Conservation (phyloP, 1,284 basidiomycete genomes). For the Cryptococcus sp. region DNA sequence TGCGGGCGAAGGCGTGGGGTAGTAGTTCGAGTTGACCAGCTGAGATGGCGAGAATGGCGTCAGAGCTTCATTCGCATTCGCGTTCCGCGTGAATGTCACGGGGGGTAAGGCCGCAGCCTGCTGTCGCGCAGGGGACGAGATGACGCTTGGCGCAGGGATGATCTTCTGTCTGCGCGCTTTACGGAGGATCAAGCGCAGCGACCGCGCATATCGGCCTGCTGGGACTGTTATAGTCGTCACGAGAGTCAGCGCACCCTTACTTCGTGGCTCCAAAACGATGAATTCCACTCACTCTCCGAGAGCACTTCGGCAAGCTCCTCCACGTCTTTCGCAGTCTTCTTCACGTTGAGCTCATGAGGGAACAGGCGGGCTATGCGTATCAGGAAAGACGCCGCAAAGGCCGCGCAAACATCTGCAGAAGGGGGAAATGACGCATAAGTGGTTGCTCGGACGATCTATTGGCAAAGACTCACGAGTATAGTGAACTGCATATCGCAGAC, state of each 20-base stretch:
- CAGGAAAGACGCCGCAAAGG: constrained; percentile 85
- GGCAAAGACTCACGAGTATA: constrained; percentile 56
- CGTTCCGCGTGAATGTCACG: neutral
- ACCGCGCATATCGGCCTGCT: constrained; percentile 83
- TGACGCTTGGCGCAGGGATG: constrained; percentile 52
- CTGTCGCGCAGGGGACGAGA: constrained; percentile 40
- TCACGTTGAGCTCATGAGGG: constrained; percentile 78
- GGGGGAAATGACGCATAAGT: constrained; percentile 7
- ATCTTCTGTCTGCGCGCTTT: constrained; percentile 69
- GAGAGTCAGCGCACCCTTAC: neutral
- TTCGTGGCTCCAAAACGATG: neutral
- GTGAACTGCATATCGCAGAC: constrained; percentile 72
- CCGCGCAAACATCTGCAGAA: constrained; percentile 80
- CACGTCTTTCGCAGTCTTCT: constrained; percentile 72
- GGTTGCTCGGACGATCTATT: neutral
- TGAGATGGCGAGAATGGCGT: constrained; percentile 29
- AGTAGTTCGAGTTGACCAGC: constrained; percentile 24
- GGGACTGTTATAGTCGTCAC: constrained; percentile 52
- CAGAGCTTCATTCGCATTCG: constrained; percentile 1
- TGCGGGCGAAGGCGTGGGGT: constrained; percentile 20
- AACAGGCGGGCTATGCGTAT: constrained; percentile 81
- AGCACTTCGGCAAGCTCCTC: constrained; percentile 74
- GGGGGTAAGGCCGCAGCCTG: constrained; percentile 19
- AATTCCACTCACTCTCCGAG: constrained; percentile 64
- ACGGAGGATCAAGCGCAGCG: constrained; percentile 81